Evolutionary conservation across 306 rosid species (phyloP).

Genomic region (Sechiopsis laciniata): DNA sequence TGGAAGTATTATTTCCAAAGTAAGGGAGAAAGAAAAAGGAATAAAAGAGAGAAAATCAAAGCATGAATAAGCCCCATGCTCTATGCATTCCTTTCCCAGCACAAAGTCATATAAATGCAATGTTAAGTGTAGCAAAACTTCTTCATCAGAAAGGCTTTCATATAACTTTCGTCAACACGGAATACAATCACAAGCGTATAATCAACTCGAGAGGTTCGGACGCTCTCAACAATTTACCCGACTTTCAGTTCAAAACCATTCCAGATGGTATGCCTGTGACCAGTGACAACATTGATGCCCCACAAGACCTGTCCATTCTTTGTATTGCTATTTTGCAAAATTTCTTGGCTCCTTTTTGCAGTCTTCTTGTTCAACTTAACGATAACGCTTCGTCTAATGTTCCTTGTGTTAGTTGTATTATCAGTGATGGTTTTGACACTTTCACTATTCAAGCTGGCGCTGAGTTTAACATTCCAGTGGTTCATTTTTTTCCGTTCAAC

Average conservation of each 20-base stretch:
- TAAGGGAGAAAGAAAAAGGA: no score
- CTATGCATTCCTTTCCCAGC: neutral
- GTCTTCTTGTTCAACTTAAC: no score
- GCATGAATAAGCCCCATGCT: neutral
- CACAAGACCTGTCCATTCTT: constrained; percentile 34
- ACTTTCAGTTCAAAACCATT: neutral
- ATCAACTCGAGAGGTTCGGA: neutral
- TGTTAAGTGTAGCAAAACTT: constrained; percentile 5
- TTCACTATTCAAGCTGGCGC: neutral
- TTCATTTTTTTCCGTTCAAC: neutral
- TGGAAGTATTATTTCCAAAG: no score
- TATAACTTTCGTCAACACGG: neutral
- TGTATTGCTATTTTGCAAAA: constrained; percentile 27
- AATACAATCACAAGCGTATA: neutral
- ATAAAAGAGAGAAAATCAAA: neutral
- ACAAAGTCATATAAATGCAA: constrained; percentile 4
- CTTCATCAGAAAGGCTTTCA: neutral
- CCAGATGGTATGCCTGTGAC: constrained; percentile 44
- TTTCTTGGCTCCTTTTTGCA: constrained; percentile 35
- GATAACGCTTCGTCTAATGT: neutral
- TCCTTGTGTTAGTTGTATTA: constrained; percentile 19
- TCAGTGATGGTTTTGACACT: neutral
- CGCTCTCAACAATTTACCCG: neutral
- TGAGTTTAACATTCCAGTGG: neutral
- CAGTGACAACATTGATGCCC: constrained; percentile 33